phyloP scores from a whole-genome alignment of 805 yeast genomes.

The Wickerhamomyces queroliae region DNA sequence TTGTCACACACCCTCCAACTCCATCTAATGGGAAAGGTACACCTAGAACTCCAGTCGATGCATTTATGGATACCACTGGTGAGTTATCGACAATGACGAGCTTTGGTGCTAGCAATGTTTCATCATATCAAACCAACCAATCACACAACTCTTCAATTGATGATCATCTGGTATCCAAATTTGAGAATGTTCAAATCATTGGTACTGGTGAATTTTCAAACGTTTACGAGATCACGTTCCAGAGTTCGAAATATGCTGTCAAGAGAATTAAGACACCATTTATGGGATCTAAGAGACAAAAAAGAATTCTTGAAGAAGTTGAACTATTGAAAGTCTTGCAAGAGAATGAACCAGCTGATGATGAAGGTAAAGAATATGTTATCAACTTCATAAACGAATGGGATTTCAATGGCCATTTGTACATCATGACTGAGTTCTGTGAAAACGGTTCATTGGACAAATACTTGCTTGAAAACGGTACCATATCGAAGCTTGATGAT shows the following conservation, averaged over 20 bases:
- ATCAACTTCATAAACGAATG: slow-evolving; percentile 79
- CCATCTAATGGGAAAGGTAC: slow-evolving; percentile 17
- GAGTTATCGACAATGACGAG: slow-evolving; percentile 18
- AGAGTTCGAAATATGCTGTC: slow-evolving; percentile 70
- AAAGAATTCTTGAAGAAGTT: slow-evolving; percentile 68
- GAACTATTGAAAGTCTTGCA: slow-evolving; percentile 49
- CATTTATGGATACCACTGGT: slow-evolving; percentile 13
- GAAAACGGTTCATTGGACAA: slow-evolving; percentile 88
- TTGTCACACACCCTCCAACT: slow-evolving; percentile 15
- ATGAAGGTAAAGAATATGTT: slow-evolving; percentile 71
- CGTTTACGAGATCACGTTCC: slow-evolving; percentile 77
- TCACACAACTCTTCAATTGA: slow-evolving; percentile 21
- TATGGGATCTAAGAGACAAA: slow-evolving; percentile 49
- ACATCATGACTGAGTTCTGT: slow-evolving; percentile 92
- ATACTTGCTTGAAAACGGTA: slow-evolving; percentile 73
- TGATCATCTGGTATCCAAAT: slow-evolving; percentile 41
- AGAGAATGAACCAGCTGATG: slow-evolving; percentile 33
- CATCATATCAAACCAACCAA: slow-evolving; percentile 20
- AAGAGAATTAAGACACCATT: slow-evolving; percentile 74
- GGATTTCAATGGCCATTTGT: slow-evolving; percentile 71
- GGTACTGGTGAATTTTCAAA: slow-evolving; percentile 89
- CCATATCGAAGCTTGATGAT: slow-evolving; percentile 78
- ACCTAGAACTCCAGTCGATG: slow-evolving; percentile 25
- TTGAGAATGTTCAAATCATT: slow-evolving; percentile 58
- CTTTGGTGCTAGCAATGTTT: slow-evolving; percentile 10